These are phyloP conservation scores for Endocarpon pusillum DNA, from an alignment of 495 filamentous ascomycete genomes.

Conservation along the genomic window DNA sequence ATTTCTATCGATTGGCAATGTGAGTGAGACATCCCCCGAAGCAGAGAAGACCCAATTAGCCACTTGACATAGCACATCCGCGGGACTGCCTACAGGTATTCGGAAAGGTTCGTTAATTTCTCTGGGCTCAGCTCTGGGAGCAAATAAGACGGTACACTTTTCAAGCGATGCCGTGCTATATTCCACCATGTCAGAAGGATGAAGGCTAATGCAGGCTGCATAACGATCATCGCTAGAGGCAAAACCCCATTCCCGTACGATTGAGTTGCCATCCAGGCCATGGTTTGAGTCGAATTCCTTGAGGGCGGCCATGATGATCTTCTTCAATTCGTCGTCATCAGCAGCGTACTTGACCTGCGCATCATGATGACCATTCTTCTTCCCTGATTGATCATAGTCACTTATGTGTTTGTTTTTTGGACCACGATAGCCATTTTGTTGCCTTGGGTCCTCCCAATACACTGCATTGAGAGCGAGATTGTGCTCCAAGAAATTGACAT, in stretches of 20 bases:
- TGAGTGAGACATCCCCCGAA: no score
- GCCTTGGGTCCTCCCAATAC: no score
- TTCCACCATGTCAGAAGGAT: constrained; percentile 20
- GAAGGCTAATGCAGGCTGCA: constrained; percentile 12
- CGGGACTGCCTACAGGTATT: no score
- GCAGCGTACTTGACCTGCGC: not conserved
- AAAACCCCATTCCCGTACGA: constrained; percentile 17
- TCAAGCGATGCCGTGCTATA: constrained; percentile 9
- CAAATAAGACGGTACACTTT: not conserved
- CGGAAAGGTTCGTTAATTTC: no score
- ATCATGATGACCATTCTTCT: not conserved
- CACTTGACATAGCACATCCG: no score
- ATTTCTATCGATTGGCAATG: no score
- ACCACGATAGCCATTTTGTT: constrained; percentile 23
- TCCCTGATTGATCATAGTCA: not conserved
- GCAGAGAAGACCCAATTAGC: constrained; percentile 16
- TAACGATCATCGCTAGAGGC: constrained; percentile 11
- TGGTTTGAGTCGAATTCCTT: constrained; percentile 8
- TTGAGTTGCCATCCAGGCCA: constrained; percentile 10
- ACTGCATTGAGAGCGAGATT: no score
- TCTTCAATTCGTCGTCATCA: not conserved
- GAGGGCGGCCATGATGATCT: not conserved
- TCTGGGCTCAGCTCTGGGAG: no score
- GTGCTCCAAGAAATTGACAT: no score
- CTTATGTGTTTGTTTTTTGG: constrained; percentile 4